Evolutionary conservation across 2,329 filamentous ascomycete genomes (phyloP), one percentile per base, ranked within the genome.

Genomic region (Epichloe gansuensis): DNA sequence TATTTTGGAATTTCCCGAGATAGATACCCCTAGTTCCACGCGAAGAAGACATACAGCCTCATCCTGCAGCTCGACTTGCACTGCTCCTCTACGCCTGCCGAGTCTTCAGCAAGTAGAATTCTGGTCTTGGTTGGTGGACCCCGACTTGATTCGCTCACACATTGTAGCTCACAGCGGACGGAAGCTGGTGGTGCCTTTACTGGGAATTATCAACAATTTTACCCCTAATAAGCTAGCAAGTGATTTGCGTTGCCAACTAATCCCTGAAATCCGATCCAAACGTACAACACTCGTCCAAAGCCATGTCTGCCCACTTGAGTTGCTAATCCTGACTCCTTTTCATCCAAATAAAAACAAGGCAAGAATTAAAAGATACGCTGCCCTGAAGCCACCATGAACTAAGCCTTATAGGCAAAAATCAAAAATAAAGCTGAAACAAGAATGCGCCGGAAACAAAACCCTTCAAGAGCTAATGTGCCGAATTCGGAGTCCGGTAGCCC

Each of bases 11-110:
- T 46, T 46, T 46, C 13, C 6, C 28, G 34, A 47, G 15, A 47
- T 52, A 52, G 50, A 47, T 52, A 52, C 50, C 50, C 50, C 50
- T 39, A 41, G 44, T 46, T 52, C 44, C 44, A 47, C 25, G 41
- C 42, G 17, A 44, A 46, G 21, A 23, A 42, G 15, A 43, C 9
- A 42, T 21, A 43, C 9, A 5, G 12, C 11, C 9, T 11, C 11
- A 11, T 25, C 8, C 21, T 43, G n/a, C 28, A 17, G 7, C 41
- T n/a, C n/a, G 15, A 37, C 17, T 31, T 23, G 31, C 31, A 48
- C 9, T 38, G 17, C 28, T 39, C n/a, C 8, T 31, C 31, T 11
- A 11, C 31, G 31, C 31, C 31, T 31, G 9, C 31, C 1, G 1
- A 31, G 31, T 31, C 31, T 31, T 11, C 9, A 31, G 31, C 31